Evolutionary conservation across 257 asterid genomes (phyloP).

Genomic region (Handroanthus guayacan): DNA sequence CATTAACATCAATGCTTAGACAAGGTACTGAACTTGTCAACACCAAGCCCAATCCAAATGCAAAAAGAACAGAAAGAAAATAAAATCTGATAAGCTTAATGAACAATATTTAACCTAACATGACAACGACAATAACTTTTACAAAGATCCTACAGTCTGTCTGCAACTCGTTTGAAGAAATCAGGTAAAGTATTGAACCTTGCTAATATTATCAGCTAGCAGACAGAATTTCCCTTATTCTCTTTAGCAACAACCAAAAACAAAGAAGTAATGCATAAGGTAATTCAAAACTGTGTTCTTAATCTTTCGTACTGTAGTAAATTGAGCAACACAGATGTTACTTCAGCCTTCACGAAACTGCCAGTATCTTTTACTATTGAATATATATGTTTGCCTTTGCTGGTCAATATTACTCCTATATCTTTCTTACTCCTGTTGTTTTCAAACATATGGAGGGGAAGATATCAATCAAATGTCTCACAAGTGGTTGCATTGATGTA

Average conservation of each 20-base stretch:
- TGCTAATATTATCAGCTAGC: slow-evolving; percentile 4
- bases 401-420: slow-evolving; percentile 2
- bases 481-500: neutral
- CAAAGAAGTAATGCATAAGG: neutral
- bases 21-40: slow-evolving; percentile 25
- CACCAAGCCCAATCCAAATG: slow-evolving; percentile 4
- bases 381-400: neutral
- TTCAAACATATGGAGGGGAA: slow-evolving; percentile 28
- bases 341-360: slow-evolving; percentile 11
- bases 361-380: slow-evolving; percentile 10
- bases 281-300: neutral
- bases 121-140: neutral
- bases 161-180: slow-evolving; percentile 12
- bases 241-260: slow-evolving; percentile 21
- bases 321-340: slow-evolving; percentile 2
- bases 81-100: slow-evolving; percentile 6
- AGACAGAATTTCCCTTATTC: neutral
- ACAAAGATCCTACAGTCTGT: slow-evolving; percentile 22
- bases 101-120: slow-evolving; percentile 7
- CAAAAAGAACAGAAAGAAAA: neutral
- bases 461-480: slow-evolving; percentile 15
- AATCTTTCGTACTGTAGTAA: slow-evolving; percentile 7
- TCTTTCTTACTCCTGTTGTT: neutral
- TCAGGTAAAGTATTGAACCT: neutral
- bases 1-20: slow-evolving; percentile 14